Evolutionary conservation across 2,329 filamentous ascomycete species (phyloP), one percentile per base, ranked within the genome.

Genomic region (Xylaria sp.): DNA sequence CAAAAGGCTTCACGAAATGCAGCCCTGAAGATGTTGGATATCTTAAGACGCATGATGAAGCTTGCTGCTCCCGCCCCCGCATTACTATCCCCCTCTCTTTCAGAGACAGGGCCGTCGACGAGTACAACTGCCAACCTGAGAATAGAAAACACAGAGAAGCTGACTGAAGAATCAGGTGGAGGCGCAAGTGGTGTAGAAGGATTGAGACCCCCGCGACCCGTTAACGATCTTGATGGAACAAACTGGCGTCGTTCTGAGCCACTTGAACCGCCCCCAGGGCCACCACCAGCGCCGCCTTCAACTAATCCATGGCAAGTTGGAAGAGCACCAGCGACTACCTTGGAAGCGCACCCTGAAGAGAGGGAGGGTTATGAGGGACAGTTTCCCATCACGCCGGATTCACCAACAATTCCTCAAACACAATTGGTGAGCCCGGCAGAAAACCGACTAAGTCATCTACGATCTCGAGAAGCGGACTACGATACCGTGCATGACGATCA

Each of bases 1-100:
- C 83, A 84, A 71, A 79, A 80, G 42, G 72, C 81, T 5, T 84
- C 83, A 17, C 81, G 84, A 61, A 82, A 81, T 57, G 80, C 82
- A 0, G 85, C 85, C 1, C 81, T 84, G 0, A 80, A 78, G 57
- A 82, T 87, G 13, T 77, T 81, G 54, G 83, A 87, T 57, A 81
- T 85, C 36, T 76, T 88, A 17, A 83, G 83, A 76, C 80, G 84
- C 55, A 84, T 88, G 82, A 87, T 88, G 82, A 87, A 83, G 72
- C 79, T 88, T 13, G 81, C 83, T 59, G 67, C 69, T 31, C 70
- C 74, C 2, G 68, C 64, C 25, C 67, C 74, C 5, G 53, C 62
- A 51, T 17, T 62, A n/a, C 56, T 62, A 29, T 63, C 67, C 4
- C 65, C 29, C 13, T 73, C 74, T 33, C 61, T 71, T 22, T 70